phyloP scores from a whole-genome alignment of 306 rosid species.

The Corylus heterophylla region DNA sequence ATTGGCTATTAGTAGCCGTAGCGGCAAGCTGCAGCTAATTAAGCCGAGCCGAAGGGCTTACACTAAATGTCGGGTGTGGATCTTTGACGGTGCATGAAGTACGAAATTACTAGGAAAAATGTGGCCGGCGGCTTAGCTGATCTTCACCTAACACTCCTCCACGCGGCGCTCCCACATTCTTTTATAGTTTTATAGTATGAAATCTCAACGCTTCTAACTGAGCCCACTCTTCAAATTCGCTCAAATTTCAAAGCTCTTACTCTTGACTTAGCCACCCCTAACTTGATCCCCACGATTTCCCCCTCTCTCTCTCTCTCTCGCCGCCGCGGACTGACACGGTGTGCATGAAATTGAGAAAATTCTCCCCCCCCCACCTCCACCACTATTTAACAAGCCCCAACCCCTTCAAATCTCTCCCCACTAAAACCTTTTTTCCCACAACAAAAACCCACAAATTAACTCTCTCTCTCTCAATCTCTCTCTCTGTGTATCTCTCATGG shows the following conservation, averaged over 20 bases:
- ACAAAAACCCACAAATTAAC: neutral
- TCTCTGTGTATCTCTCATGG: constrained; percentile 37
- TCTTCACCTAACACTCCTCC: constrained; percentile 31
- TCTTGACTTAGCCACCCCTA: constrained; percentile 34
- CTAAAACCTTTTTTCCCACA: neutral
- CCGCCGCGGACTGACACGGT: constrained; percentile 12
- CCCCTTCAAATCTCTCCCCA: constrained; percentile 1
- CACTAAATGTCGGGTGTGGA: constrained; percentile 7
- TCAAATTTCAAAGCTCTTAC: neutral
- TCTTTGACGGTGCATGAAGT: constrained; percentile 34
- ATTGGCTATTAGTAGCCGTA: too few relatives aligned
- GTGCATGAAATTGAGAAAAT: neutral
- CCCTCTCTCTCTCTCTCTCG: constrained; percentile 15
- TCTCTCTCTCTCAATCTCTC: constrained; percentile 10
- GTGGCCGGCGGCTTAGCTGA: constrained; percentile 35
- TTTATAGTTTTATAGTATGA: neutral
- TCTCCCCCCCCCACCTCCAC: neutral
- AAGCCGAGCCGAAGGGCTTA: neutral
- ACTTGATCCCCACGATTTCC: constrained; percentile 39
- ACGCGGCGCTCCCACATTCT: constrained; percentile 31
- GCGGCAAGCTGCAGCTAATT: neutral
- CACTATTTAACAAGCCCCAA: constrained; percentile 16
- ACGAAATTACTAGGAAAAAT: constrained; percentile 18
- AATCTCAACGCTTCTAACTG: neutral
- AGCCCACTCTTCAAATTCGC: neutral